Percentiles rank a stretch among this genome's conserved stretches.
These are phyloP conservation scores for Chernovozyma aurita DNA, from an alignment of 1,139 yeast species.

Conservation along the genomic window DNA sequence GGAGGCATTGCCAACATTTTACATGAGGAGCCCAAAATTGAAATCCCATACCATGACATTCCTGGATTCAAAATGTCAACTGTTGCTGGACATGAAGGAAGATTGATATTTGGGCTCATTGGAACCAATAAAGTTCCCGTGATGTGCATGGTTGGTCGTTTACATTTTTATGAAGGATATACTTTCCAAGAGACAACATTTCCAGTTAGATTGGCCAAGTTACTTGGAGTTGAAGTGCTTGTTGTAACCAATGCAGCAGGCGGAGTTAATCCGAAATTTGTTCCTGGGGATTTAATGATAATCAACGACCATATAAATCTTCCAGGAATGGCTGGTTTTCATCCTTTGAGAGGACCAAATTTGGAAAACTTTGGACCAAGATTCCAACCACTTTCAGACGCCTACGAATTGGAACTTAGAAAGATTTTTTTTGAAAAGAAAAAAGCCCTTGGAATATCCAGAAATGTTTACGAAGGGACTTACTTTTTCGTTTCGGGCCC, in stretches of 20 bases:
- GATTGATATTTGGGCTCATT: constrained; percentile 72
- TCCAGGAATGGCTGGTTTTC: constrained; percentile 86
- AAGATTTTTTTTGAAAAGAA: constrained; percentile 48
- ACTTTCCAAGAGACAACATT: constrained; percentile 75
- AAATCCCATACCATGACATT: constrained; percentile 60
- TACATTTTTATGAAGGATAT: constrained; percentile 92
- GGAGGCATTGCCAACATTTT: constrained; percentile 74
- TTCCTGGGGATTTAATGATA: constrained; percentile 89
- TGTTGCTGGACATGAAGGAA: constrained; percentile 87
- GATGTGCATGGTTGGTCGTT: constrained; percentile 88
- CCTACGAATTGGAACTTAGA: constrained; percentile 75
- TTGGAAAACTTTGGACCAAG: constrained; percentile 78
- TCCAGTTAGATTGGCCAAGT: constrained; percentile 74
- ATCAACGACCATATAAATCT: constrained; percentile 83
- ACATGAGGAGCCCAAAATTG: constrained; percentile 35
- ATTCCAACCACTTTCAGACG: constrained; percentile 84
- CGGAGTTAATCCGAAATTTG: constrained; percentile 61
- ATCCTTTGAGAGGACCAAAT: constrained; percentile 87
- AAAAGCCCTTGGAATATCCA: constrained; percentile 43
- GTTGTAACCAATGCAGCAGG: constrained; percentile 96
- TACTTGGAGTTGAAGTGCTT: constrained; percentile 55
- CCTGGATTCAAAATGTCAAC: constrained; percentile 84
- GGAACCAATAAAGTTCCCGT: constrained; percentile 72
- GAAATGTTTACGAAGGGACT: constrained; percentile 80
- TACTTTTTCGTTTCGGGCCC: constrained; percentile 90